Evolutionary conservation across 768 basidiomycete genomes (phyloP).

Genomic region (Boletus pseudopeckii): DNA sequence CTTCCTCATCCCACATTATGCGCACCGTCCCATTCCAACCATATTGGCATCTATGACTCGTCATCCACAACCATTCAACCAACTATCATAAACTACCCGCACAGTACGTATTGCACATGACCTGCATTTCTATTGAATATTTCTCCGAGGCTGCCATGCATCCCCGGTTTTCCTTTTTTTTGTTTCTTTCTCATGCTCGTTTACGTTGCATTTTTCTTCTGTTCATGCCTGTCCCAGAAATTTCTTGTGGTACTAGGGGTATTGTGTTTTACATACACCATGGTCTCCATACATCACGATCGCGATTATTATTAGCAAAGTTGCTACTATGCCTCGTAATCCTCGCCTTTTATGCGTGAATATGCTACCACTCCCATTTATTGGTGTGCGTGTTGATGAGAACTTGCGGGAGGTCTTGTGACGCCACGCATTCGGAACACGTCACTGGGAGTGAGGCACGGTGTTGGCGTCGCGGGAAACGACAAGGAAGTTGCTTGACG

Average conservation of each 20-base stretch:
- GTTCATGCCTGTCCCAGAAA: neutral
- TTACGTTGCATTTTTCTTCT: slow-evolving; percentile 2
- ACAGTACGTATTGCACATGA: slow-evolving; percentile 32
- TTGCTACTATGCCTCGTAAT: slow-evolving; percentile 16
- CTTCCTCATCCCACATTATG: slow-evolving; percentile 3
- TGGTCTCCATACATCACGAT: slow-evolving; percentile 14
- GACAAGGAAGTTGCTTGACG: slow-evolving; percentile 1
- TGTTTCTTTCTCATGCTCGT: neutral
- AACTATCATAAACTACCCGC: slow-evolving; percentile 24
- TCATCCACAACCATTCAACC: slow-evolving; percentile 12
- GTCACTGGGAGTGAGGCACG: neutral
- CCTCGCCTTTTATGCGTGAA: slow-evolving; percentile 16
- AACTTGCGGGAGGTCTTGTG: too few relatives aligned
- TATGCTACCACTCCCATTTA: slow-evolving; percentile 6
- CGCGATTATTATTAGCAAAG: slow-evolving; percentile 23
- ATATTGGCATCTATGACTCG: slow-evolving; percentile 28
- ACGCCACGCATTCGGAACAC: neutral
- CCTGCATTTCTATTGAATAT: slow-evolving; percentile 27
- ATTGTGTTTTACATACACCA: slow-evolving; percentile 13
- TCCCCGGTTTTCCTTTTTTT: neutral
- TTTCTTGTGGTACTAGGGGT: slow-evolving; percentile 18
- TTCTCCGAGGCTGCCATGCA: slow-evolving; percentile 7
- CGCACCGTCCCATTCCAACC: slow-evolving; percentile 2
- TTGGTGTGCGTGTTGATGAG: neutral
- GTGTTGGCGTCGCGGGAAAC: slow-evolving; percentile 3